A percentile compares a stretch with the other conserved stretches of the same genome.
These are phyloP conservation scores for Starmera stellimalicola DNA, from an alignment of 1,139 yeast genomes.

Conservation along the genomic window DNA sequence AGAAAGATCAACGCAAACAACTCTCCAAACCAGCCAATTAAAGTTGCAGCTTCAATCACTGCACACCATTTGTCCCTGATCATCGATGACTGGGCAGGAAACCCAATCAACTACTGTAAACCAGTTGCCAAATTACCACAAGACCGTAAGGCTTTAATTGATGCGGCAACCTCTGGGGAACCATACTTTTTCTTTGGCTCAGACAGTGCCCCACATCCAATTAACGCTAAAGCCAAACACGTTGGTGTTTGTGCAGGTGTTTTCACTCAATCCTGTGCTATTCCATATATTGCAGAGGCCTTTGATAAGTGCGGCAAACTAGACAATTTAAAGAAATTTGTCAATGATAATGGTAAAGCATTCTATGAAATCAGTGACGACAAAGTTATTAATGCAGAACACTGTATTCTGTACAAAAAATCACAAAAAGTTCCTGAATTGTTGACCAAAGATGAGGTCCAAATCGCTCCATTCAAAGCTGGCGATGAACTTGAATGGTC, in stretches of 20 bases:
- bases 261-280: constrained; percentile 76
- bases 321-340: constrained; percentile 63
- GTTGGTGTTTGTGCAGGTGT: constrained; percentile 96
- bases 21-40: constrained; percentile 29
- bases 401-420: constrained; percentile 41
- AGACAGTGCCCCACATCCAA: constrained; percentile 95
- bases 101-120: constrained; percentile 89
- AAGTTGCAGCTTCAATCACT: constrained; percentile 87
- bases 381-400: constrained; percentile 33
- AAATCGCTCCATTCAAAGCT: constrained; percentile 85
- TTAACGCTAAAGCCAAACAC: constrained; percentile 65
- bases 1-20: constrained; percentile 53
- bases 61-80: constrained; percentile 90
- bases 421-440: constrained; percentile 49
- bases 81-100: constrained; percentile 95
- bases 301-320: constrained; percentile 62
- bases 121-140: constrained; percentile 93
- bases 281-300: constrained; percentile 78
- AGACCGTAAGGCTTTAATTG: constrained; percentile 70
- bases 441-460: constrained; percentile 35
- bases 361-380: constrained; percentile 55
- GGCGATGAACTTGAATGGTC: constrained; percentile 69
- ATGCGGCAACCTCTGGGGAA: constrained; percentile 87
- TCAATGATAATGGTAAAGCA: constrained; percentile 57
- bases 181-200: constrained; percentile 95